These are phyloP conservation scores for Coelastrella sp. DNA, from an alignment of 139 green algal species.

Conservation along the genomic window DNA sequence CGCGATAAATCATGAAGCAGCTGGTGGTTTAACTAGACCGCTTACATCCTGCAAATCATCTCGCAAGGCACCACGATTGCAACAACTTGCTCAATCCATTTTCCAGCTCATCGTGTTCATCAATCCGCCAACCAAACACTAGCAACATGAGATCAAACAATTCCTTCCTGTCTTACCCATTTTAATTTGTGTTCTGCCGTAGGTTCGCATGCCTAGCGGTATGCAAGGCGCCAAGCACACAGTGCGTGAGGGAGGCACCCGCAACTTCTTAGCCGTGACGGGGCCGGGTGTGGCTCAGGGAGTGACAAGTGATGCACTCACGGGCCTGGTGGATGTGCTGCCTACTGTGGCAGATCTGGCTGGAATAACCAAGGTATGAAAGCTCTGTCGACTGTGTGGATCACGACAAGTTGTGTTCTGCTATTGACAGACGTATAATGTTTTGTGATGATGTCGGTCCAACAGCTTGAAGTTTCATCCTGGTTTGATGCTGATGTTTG, in stretches of 20 bases:
- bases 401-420: no score
- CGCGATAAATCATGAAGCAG: no score
- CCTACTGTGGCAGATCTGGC: slow-evolving; percentile 25
- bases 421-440: no score
- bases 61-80: no score
- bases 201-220: slow-evolving; percentile 40
- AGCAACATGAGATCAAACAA: neutral
- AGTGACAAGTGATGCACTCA: neutral
- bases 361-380: neutral
- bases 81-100: no score
- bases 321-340: slow-evolving; percentile 17
- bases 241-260: slow-evolving; percentile 20
- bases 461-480: no score
- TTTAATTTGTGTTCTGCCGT: neutral
- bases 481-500: no score
- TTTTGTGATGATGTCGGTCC: no score
- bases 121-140: no score
- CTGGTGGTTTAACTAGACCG: no score
- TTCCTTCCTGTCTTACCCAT: neutral
- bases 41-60: no score
- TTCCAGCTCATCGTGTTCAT: no score
- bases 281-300: slow-evolving; percentile 29
- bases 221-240: slow-evolving; percentile 29
- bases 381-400: neutral
- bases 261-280: slow-evolving; percentile 19